Percentiles rank a stretch among this genome's conserved stretches.
These are phyloP conservation scores for Harrya chromipes DNA, from an alignment of 768 basidiomycete genomes.

Conservation along the genomic window DNA sequence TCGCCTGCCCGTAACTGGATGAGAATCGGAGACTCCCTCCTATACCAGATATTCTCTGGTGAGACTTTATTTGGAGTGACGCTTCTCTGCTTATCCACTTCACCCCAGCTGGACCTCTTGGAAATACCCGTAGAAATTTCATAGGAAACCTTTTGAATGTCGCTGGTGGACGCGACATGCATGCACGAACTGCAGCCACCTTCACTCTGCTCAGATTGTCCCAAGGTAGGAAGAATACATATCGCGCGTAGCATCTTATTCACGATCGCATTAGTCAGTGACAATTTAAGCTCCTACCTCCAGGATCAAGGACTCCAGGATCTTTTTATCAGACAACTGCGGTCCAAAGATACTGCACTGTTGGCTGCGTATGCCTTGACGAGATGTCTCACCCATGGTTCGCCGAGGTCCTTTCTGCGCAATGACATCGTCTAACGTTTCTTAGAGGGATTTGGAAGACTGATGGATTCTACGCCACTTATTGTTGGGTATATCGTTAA, in stretches of 20 bases:
- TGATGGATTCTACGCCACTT: background rate
- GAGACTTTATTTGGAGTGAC: background rate
- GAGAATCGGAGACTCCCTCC: slow-evolving; percentile 11
- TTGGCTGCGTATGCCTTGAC: slow-evolving; percentile 17
- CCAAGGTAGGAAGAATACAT: background rate
- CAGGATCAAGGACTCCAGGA: background rate
- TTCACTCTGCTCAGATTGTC: slow-evolving; percentile 13
- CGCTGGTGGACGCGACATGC: slow-evolving; percentile 1
- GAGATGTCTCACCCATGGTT: slow-evolving; percentile 8
- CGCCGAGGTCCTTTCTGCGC: background rate
- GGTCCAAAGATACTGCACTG: slow-evolving; percentile 12
- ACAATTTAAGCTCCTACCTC: slow-evolving; percentile 3
- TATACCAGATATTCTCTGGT: slow-evolving; percentile 8
- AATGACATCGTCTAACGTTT: background rate
- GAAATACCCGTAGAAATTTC: slow-evolving; percentile 6
- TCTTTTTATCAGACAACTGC: slow-evolving; percentile 11
- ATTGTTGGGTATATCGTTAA: slow-evolving; percentile 19
- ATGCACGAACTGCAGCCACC: slow-evolving; percentile 13
- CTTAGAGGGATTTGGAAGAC: background rate
- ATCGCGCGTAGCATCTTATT: background rate
- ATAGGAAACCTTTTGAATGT: slow-evolving; percentile 10
- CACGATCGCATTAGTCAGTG: background rate
- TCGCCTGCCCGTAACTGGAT: slow-evolving; percentile 13
- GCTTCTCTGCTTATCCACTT: background rate
- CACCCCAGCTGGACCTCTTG: slow-evolving; percentile 1